Base-by-base conservation (phyloP, 1,284 basidiomycete genomes). In the Agaricales sp. region DNA sequence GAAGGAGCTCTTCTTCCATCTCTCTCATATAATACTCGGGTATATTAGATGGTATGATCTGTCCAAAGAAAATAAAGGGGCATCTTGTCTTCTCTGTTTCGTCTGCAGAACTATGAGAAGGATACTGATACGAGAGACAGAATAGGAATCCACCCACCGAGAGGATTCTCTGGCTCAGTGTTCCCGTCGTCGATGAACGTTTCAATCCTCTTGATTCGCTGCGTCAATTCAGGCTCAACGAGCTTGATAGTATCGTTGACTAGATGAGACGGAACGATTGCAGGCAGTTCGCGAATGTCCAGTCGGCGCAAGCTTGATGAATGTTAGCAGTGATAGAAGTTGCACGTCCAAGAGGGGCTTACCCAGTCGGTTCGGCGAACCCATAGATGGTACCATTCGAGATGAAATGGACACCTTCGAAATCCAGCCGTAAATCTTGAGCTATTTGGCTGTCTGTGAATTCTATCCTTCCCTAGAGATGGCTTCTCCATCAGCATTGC, bases 381-480 rank as follows among this genome's bases (percentile, higher is more conserved):
- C 87, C 85, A 58, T 82, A 85, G 38, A 92, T 78, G 1, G 85
- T 78, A 1, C 91, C 91, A 54, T 88, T 87, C 6, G 75, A 67
- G 6, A 85, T 56, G 58, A 88, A 80, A 64, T 92, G 90, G 12
- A 93, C 70, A 2, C 87, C 91, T 59, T 85, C 80, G 53, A 89
- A 78, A 51, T 87, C 81, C 2, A 88, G 64, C 25, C 75, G 69
- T 35, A 87, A 61, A 49, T 84, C 80, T 26, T 80, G 77, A 0
- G 67, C 63, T 4, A 63, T 72, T 14, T 63, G 61, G 3, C 67
- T 59, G 55, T 82, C 75, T 3, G 70, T 71, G 13, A 88, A 59
- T 52, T 89, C 87, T 16, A 89, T 69, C 52, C 77, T 78, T 21
- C 86, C 86, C 87, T 87, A 48, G 25, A 45, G 43, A 48, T 18